Percentiles rank a stretch among this genome's conserved stretches.
phyloP scores from a whole-genome alignment of 2,329 filamentous ascomycete species.

The Tolypocladium ophioglossoides region DNA sequence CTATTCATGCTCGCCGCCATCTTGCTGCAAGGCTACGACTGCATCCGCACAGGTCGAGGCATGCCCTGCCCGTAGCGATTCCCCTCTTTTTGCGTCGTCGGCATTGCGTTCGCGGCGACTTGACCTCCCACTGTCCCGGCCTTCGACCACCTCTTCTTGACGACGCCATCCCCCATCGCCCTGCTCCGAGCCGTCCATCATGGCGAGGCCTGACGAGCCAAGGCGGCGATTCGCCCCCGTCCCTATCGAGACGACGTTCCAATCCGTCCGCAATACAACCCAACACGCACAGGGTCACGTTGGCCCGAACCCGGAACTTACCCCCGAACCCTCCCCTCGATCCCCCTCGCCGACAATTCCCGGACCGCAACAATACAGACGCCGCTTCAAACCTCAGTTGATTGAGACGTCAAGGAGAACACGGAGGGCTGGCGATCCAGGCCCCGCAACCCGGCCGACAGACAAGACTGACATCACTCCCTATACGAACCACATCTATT shows the following conservation, averaged over 20 bases:
- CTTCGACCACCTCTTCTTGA: neutral
- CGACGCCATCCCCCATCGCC: neutral
- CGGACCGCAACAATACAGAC: conserved; percentile 29
- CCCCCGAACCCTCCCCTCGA: conserved; percentile 41
- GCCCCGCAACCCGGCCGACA: conserved; percentile 49
- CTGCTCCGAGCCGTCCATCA: conserved; percentile 11
- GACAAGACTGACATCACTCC: conserved; percentile 65
- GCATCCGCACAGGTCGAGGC: neutral
- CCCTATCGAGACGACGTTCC: conserved; percentile 62
- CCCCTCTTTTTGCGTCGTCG: neutral
- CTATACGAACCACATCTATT: conserved; percentile 51
- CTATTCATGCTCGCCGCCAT: neutral
- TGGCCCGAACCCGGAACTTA: conserved; percentile 47
- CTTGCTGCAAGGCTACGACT: neutral
- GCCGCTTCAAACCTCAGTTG: conserved; percentile 64
- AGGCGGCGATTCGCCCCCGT: conserved; percentile 55
- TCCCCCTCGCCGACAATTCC: conserved; percentile 31
- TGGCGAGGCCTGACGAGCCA: conserved; percentile 30
- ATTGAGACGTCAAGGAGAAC: conserved; percentile 70
- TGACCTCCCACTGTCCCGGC: neutral
- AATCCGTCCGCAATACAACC: conserved; percentile 36
- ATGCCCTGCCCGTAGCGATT: neutral
- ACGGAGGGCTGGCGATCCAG: conserved; percentile 53
- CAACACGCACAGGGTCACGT: conserved; percentile 5
- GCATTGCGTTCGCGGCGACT: neutral